Base-by-base conservation (phyloP, 345 rosid genomes). In the Syzygium grande region DNA sequence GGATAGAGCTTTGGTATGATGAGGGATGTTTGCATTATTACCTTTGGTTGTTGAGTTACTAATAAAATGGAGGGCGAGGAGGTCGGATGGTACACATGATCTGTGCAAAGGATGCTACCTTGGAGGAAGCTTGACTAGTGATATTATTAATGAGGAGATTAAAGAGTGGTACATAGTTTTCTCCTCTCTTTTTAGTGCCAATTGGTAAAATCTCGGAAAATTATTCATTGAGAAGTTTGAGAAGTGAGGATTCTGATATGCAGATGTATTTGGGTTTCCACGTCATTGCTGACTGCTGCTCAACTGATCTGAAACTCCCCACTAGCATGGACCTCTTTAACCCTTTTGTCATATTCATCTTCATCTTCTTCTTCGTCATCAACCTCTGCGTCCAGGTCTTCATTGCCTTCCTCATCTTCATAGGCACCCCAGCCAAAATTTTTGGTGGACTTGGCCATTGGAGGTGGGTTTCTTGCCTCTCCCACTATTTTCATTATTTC, bases 401-500 rank as follows among this genome's bases (percentile, higher is more conserved):
- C 97, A 52, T 91, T 96, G 80, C 91, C 96, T 23, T 92, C 91
- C 41, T 90, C 97, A 6, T 92, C 97, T 7, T 96, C 95, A 3
- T 90, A 94, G 54, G 92, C 93, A 27, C 92, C 98, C 94, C 94
- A 97, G 46, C 96, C 95, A 43, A 95, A 96, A 54, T 95, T 94
- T 92, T 93, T 93, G 51, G 94, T 90, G 1, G 91, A 84, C 68
- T 73, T 92, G 9, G 97, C 90, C 15, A 95, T 85, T 3, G 95
- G 93, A 56, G 96, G 94, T 41, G 90, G 96, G 88, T 73, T 94
- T 93, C 97, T 96, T 51, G 98, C 99, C 93, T 98, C 98, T 6
- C 92, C 94, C 46, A 98, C 99, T 49, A 96, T 96, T 92, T 94
- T 96, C 99, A 95, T 96, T 49, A 98, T 96, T 87, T 96, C 98